Evolutionary conservation across 2,329 filamentous ascomycete species (phyloP).

Genomic region (Sphaerulina musiva): DNA sequence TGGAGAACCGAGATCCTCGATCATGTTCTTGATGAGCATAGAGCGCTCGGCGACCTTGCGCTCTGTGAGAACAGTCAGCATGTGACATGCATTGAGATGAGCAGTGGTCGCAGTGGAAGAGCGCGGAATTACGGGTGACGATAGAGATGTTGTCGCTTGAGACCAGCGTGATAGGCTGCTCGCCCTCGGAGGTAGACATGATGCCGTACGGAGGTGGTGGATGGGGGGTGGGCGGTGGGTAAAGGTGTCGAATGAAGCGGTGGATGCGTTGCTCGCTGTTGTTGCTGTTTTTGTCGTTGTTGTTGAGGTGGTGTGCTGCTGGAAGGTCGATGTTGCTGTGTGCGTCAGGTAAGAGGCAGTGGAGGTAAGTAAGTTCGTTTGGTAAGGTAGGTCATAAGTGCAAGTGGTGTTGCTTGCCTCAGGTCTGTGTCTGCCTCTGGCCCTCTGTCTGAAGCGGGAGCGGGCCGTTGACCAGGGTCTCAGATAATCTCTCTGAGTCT

Average conservation of each 20-base stretch:
- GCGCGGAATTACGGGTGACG: constrained; percentile 33
- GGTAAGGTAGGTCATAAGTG: neutral
- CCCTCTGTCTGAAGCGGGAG: no score
- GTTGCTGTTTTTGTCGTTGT: neutral
- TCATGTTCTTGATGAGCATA: constrained; percentile 95
- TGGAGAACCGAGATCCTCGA: constrained; percentile 75
- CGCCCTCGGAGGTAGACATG: constrained; percentile 32
- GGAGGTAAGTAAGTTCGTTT: neutral
- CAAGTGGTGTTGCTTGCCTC: no score
- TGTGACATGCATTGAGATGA: constrained; percentile 6
- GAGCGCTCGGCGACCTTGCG: constrained; percentile 83
- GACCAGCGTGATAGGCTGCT: constrained; percentile 39
- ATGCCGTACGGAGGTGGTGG: constrained; percentile 14
- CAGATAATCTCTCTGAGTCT: no score
- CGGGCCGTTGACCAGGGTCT: no score
- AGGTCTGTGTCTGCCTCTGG: no score
- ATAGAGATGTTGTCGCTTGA: constrained; percentile 44
- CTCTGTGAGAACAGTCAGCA: constrained; percentile 43
- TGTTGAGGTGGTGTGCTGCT: constrained; percentile 7
- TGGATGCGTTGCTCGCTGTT: no score
- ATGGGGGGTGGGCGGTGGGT: constrained; percentile 4
- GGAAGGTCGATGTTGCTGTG: constrained; percentile 3
- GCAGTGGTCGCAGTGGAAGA: neutral
- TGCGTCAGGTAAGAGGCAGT: neutral
- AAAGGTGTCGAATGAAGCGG: no score